phyloP scores from a whole-genome alignment of 2,329 filamentous ascomycete genomes.

The Cercospora canescens region DNA sequence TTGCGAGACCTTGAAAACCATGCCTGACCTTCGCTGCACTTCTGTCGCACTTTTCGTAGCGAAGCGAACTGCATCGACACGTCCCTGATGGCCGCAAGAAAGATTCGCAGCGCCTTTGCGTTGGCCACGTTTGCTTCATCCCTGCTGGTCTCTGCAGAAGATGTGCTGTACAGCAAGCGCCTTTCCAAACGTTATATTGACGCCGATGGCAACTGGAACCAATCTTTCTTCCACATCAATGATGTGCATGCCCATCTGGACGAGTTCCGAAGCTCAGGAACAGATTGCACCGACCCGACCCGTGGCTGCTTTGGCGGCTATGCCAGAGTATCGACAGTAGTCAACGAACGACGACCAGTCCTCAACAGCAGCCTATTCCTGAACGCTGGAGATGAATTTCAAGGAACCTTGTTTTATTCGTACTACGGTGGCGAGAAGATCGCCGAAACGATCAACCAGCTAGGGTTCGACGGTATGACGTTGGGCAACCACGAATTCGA shows the following conservation, averaged over 20 bases:
- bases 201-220: conserved; percentile 27
- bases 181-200: conserved; percentile 27
- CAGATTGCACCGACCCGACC: conserved; percentile 59
- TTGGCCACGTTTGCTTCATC: background rate
- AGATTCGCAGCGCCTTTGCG: background rate
- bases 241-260: conserved; percentile 69
- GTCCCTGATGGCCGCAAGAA: background rate
- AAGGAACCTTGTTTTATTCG: conserved; percentile 67
- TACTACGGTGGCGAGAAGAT: conserved; percentile 69
- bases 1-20: background rate
- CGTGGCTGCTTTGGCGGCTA: conserved; percentile 66
- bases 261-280: conserved; percentile 61
- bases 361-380: conserved; percentile 64
- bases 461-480: conserved; percentile 69
- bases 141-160: conserved; percentile 19
- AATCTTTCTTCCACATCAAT: conserved; percentile 65
- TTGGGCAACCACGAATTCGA: conserved; percentile 69
- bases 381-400: conserved; percentile 69
- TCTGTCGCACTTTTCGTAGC: background rate
- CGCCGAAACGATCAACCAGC: conserved; percentile 63
- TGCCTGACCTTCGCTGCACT: background rate
- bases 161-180: conserved; percentile 25
- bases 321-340: conserved; percentile 61
- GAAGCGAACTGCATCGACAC: background rate
- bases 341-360: conserved; percentile 57